These are phyloP conservation scores for Penicillium ucsense DNA, from an alignment of 495 filamentous ascomycete species.

Conservation along the genomic window DNA sequence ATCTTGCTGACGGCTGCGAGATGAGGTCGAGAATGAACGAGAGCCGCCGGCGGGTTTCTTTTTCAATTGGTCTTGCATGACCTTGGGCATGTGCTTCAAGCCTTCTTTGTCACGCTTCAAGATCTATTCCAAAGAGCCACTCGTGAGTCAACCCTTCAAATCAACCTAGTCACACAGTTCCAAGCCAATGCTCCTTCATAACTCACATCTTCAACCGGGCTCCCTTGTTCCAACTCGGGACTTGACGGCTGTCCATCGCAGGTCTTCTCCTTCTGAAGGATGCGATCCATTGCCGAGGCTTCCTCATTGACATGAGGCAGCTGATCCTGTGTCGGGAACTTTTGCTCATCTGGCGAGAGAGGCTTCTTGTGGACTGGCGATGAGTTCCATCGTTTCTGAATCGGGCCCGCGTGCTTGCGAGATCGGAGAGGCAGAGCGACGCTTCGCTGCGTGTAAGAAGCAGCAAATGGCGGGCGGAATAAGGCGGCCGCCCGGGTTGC, in stretches of 20 bases:
- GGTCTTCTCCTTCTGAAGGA: constrained; percentile 36
- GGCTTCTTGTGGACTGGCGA: constrained; percentile 36
- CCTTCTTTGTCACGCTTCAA: constrained; percentile 53
- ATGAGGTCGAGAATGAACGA: constrained; percentile 50
- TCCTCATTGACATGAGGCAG: constrained; percentile 56
- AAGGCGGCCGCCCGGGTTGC: constrained; percentile 24
- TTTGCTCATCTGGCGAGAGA: constrained; percentile 25
- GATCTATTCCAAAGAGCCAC: constrained; percentile 35
- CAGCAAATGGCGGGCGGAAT: constrained; percentile 21
- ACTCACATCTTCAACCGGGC: constrained; percentile 54
- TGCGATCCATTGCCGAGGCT: constrained; percentile 45
- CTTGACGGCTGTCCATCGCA: constrained; percentile 37
- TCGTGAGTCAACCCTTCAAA: not conserved
- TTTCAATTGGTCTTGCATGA: constrained; percentile 51
- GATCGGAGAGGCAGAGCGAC: constrained; percentile 17
- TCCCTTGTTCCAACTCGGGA: constrained; percentile 57
- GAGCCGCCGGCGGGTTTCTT: constrained; percentile 26
- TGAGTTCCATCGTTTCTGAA: constrained; percentile 30
- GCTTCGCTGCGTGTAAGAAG: constrained; percentile 15
- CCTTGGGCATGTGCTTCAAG: constrained; percentile 55
- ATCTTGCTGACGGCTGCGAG: constrained; percentile 27
- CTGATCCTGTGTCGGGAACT: constrained; percentile 44
- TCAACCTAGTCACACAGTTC: not conserved
- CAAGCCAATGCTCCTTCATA: not conserved
- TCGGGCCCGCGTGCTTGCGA: constrained; percentile 10